These are phyloP conservation scores for Dacryopinax primogenitus DNA, from an alignment of 768 basidiomycete genomes.

Conservation along the genomic window DNA sequence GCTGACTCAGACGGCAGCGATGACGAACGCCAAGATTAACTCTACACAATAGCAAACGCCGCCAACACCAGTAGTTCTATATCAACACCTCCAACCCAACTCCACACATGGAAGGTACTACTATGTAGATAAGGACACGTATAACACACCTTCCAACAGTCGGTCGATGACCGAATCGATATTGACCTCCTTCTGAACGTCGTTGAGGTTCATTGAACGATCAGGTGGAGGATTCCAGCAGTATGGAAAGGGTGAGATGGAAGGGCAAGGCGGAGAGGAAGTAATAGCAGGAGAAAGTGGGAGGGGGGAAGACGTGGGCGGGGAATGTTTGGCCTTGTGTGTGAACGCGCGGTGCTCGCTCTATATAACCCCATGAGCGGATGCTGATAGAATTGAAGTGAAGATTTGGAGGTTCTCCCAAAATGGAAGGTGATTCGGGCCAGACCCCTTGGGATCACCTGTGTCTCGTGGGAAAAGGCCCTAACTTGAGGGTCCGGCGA, in stretches of 20 bases:
- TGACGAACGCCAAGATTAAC: constrained; percentile 1
- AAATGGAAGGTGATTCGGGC: too few relatives aligned
- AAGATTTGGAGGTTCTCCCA: not conserved
- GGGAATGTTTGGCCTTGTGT: not conserved
- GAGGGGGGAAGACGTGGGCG: not conserved
- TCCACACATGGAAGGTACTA: not conserved
- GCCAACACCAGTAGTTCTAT: not conserved
- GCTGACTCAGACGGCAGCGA: not conserved
- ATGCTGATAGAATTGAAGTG: not conserved
- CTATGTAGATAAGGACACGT: constrained; percentile 15
- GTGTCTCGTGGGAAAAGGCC: too few relatives aligned
- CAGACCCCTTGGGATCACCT: too few relatives aligned
- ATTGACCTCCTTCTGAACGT: constrained; percentile 66
- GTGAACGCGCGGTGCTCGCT: not conserved
- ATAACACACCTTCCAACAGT: constrained; percentile 78
- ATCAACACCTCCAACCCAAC: not conserved
- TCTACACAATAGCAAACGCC: not conserved
- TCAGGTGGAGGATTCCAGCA: not conserved
- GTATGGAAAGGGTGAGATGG: not conserved
- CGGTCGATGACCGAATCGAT: constrained; percentile 99
- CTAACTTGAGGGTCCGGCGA: too few relatives aligned
- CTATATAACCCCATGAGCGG: not conserved
- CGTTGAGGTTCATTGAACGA: constrained; percentile 14
- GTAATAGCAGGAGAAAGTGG: not conserved
- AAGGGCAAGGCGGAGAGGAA: not conserved